phyloP scores from a whole-genome alignment of 768 basidiomycete species.

The Kwoniella dejecticola region DNA sequence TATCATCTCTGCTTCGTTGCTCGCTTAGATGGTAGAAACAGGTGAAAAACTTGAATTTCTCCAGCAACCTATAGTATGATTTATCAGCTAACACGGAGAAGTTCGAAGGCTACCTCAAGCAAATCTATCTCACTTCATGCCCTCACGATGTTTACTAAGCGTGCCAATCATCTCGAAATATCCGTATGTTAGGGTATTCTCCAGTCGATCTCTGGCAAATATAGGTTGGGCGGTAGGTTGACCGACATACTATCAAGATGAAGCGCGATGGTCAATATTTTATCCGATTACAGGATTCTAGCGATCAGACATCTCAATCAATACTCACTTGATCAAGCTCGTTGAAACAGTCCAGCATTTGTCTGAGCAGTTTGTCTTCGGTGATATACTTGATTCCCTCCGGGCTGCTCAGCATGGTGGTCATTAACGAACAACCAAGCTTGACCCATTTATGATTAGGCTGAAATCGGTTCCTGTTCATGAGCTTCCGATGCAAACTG shows the following conservation, averaged over 20 bases:
- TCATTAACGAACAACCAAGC: slow-evolving; percentile 77
- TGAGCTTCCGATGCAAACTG: too few relatives aligned
- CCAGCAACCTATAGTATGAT: slow-evolving; percentile 66
- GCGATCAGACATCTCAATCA: background rate
- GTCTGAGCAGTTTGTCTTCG: slow-evolving; percentile 82
- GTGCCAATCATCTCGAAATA: slow-evolving; percentile 96
- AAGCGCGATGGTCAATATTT: too few relatives aligned
- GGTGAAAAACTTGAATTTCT: slow-evolving; percentile 90
- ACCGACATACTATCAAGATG: slow-evolving; percentile 25
- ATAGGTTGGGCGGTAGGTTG: slow-evolving; percentile 41
- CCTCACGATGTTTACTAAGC: slow-evolving; percentile 82
- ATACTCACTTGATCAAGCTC: slow-evolving; percentile 83
- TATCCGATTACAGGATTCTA: too few relatives aligned
- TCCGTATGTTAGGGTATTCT: slow-evolving; percentile 80
- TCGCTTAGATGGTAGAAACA: slow-evolving; percentile 95
- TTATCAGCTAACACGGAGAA: background rate
- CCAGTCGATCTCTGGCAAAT: slow-evolving; percentile 79
- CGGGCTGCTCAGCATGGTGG: slow-evolving; percentile 75
- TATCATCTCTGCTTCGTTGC: slow-evolving; percentile 82
- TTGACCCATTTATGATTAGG: slow-evolving; percentile 79
- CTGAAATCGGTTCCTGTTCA: slow-evolving; percentile 59
- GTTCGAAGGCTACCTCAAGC: background rate
- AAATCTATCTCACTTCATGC: slow-evolving; percentile 70
- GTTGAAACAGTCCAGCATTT: slow-evolving; percentile 82
- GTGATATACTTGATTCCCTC: slow-evolving; percentile 82